Evolutionary conservation across 495 filamentous ascomycete species (phyloP).

Genomic region (Penicillium waksmanii): DNA sequence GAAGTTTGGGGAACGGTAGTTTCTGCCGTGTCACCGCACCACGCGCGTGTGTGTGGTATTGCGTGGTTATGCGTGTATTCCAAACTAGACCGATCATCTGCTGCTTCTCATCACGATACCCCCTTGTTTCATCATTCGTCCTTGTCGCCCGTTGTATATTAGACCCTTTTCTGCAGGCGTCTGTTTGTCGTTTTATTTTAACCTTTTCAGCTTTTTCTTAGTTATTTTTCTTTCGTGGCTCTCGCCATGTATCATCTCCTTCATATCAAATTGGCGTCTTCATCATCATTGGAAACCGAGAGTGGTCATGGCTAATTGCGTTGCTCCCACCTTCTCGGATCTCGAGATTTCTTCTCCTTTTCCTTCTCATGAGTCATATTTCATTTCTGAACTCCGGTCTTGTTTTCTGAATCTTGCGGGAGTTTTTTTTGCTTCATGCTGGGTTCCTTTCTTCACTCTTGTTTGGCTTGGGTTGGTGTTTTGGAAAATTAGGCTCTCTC

Average conservation of each 20-base stretch:
- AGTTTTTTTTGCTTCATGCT: conserved; percentile 4
- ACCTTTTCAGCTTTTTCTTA: conserved; percentile 8
- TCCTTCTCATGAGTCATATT: neutral
- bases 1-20: conserved; percentile 56
- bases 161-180: conserved; percentile 22
- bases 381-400: conserved; percentile 9
- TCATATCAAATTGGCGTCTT: conserved; percentile 27
- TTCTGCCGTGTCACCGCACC: conserved; percentile 17
- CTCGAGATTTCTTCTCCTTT: neutral
- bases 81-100: conserved; percentile 13
- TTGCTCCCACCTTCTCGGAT: conserved; percentile 8
- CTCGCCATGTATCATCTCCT: conserved; percentile 10
- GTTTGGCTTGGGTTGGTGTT: conserved; percentile 21
- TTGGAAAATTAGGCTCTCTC: conserved; percentile 17
- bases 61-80: neutral
- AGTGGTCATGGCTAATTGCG: conserved; percentile 14
- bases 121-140: conserved; percentile 23
- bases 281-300: conserved; percentile 19
- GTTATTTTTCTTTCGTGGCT: conserved; percentile 7
- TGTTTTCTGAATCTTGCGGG: conserved; percentile 1
- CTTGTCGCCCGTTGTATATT: conserved; percentile 29
- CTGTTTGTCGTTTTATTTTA: conserved; percentile 7
- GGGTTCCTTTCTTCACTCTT: conserved; percentile 4
- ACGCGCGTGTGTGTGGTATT: conserved; percentile 12
- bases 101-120: conserved; percentile 34